Conservation (phyloP, 148 eudicot genomes). For the Rhododendron williamsianum region DNA sequence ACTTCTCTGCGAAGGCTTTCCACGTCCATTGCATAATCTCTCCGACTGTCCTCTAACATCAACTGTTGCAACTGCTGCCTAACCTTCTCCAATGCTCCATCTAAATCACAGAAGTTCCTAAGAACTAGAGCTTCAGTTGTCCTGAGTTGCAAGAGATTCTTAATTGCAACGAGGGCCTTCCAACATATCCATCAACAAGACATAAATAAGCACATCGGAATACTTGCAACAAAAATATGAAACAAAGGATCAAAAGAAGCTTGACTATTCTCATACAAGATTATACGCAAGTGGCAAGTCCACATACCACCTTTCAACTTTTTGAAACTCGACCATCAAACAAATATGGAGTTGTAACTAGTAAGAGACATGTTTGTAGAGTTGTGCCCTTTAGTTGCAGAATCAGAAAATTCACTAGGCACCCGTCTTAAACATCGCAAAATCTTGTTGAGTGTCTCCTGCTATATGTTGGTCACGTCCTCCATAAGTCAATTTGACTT, state of each 20-base stretch:
- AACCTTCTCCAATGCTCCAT: conserved; percentile 56
- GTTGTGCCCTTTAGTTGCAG: not conserved
- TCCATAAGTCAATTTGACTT: not conserved
- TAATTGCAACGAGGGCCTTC: conserved; percentile 70
- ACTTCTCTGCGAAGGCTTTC: conserved; percentile 83
- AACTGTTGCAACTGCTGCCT: conserved; percentile 54
- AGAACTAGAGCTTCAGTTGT: conserved; percentile 49
- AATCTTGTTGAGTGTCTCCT: not conserved
- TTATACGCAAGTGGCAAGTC: not conserved
- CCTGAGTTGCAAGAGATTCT: conserved; percentile 54
- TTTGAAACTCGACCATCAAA: not conserved
- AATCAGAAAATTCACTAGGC: not conserved
- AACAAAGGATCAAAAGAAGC: not conserved
- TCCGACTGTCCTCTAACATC: conserved; percentile 45
- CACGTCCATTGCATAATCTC: conserved; percentile 64
- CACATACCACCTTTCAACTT: not conserved
- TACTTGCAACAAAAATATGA: not conserved
- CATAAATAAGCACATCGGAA: conserved; percentile 1
- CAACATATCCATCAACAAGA: conserved; percentile 13
- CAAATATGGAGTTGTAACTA: not conserved
- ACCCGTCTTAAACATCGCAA: not conserved
- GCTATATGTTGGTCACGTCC: not conserved
- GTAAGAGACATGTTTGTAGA: not conserved
- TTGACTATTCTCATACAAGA: not conserved
- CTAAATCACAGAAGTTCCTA: conserved; percentile 58